These are phyloP conservation scores for Acanthamoeba rhysodes DNA, from an alignment of 208 protist genomes.

Conservation along the genomic window DNA sequence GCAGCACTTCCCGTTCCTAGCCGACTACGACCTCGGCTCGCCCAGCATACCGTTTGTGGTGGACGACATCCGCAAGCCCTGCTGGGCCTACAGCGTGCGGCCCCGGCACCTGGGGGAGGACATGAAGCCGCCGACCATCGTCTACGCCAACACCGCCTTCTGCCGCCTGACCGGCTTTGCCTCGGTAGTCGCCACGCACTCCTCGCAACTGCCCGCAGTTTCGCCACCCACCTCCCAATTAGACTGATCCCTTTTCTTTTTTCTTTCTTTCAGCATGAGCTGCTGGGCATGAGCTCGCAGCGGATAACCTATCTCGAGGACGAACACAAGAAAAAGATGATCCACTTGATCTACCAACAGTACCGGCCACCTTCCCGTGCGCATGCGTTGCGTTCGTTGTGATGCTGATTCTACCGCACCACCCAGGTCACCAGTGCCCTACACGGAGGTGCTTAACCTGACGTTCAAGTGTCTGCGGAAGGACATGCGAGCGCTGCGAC, in stretches of 20 bases:
- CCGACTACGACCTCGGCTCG: slow-evolving; percentile 47
- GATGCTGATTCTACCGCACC: not conserved
- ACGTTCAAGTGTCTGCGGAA: slow-evolving; percentile 38
- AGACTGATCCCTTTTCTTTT: not conserved
- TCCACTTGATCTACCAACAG: slow-evolving; percentile 41
- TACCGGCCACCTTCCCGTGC: not conserved
- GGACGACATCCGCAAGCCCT: slow-evolving; percentile 38
- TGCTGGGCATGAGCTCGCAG: slow-evolving; percentile 42
- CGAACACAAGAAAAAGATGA: slow-evolving; percentile 34
- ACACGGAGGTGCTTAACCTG: slow-evolving; percentile 39
- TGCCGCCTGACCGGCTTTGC: slow-evolving; percentile 11
- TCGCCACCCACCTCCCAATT: not conserved
- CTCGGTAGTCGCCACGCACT: not conserved
- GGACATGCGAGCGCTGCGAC: not conserved
- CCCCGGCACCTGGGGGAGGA: slow-evolving; percentile 5
- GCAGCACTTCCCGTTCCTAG: slow-evolving; percentile 42
- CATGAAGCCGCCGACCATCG: slow-evolving; percentile 50
- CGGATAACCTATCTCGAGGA: slow-evolving; percentile 20
- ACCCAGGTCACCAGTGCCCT: not conserved
- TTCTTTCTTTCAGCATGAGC: slow-evolving; percentile 2
- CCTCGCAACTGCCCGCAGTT: not conserved
- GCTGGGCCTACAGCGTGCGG: not conserved
- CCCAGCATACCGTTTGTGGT: slow-evolving; percentile 21
- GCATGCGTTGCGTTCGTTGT: not conserved
- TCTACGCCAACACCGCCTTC: slow-evolving; percentile 44